These are phyloP conservation scores for Aspergillus asperescens DNA, from an alignment of 495 filamentous ascomycete species.

Conservation along the genomic window DNA sequence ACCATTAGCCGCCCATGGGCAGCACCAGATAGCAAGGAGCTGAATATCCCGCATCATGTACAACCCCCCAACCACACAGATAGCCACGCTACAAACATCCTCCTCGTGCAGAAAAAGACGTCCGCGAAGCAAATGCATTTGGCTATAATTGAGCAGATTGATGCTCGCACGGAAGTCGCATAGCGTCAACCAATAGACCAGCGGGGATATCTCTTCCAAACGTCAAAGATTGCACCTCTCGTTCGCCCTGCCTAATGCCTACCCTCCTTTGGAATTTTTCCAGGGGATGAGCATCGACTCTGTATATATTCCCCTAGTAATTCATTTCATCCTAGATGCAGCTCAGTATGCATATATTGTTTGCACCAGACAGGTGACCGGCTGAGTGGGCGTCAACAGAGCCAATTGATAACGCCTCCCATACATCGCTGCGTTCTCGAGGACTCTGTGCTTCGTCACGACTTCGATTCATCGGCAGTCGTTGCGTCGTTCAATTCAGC, in stretches of 20 bases:
- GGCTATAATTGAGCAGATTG: neutral
- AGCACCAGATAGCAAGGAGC: neutral
- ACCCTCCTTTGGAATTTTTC: neutral
- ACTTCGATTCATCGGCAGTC: conserved; percentile 9
- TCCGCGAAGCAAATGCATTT: neutral
- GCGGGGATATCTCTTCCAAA: neutral
- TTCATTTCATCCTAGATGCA: neutral
- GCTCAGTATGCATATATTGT: neutral
- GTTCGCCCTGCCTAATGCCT: neutral
- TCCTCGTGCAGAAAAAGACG: neutral
- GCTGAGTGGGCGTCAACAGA: neutral
- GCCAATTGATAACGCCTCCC: conserved; percentile 1
- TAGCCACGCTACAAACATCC: neutral
- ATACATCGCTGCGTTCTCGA: neutral
- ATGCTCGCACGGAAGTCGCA: neutral
- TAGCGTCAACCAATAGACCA: neutral
- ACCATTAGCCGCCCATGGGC: conserved; percentile 4
- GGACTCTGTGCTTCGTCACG: conserved; percentile 15
- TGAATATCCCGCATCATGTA: neutral
- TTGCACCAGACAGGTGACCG: neutral
- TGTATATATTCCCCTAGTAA: neutral
- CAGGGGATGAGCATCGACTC: neutral
- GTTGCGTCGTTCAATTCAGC: conserved; percentile 15
- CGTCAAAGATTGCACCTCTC: neutral
- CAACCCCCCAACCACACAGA: neutral